Evolutionary conservation across 1,139 yeast species (phyloP), one percentile per base, ranked within the genome.

Genomic region (Wickerhamomyces sp.): DNA sequence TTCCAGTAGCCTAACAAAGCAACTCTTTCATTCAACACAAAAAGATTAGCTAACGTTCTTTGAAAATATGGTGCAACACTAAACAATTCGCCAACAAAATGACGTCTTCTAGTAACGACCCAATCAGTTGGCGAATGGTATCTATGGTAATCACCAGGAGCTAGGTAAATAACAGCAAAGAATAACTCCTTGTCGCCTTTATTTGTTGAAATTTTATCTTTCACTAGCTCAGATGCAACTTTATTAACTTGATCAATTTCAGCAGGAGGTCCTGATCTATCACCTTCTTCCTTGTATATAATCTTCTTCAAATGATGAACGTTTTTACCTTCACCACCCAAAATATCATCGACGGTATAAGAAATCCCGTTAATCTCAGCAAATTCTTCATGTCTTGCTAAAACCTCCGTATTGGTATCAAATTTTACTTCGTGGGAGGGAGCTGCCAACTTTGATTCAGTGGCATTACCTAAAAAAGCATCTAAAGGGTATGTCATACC

Each of bases 81-180:
- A 64, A 85, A 92, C 37, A 94, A 72, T 58, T 94, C 97, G 18
- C 99, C 99, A 35, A 92, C 86, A 59, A 92, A 94, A 64, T 94
- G 97, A 48, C 98, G 82, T 60, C 99, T 80, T 41, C 87, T 64
- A 24, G 94, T 89, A 29, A 95, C 78, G 18, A 92, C 97, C 99
- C 99, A 94, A 60, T 86, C 84, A 3, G 90, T 77, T 5, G 99
- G 98, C 4, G 97, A 88, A 60, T 94, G 99, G 67, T 84, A 94
- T 49, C 96, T 82, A 64, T 94, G 99, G 62, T 94, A 94, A 60
- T 94, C 98, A 28, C 98, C 99, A 1, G 99, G 99, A 0, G 97
- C 97, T 42, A 94, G 72, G 59, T 94, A 94, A 28, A 94, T 88
- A 18, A 94, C 99, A 1, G 96, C 81, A 61, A 86, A 92, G 59